phyloP scores from a whole-genome alignment of 2,329 filamentous ascomycete genomes.

The Aureobasidium sp. region DNA sequence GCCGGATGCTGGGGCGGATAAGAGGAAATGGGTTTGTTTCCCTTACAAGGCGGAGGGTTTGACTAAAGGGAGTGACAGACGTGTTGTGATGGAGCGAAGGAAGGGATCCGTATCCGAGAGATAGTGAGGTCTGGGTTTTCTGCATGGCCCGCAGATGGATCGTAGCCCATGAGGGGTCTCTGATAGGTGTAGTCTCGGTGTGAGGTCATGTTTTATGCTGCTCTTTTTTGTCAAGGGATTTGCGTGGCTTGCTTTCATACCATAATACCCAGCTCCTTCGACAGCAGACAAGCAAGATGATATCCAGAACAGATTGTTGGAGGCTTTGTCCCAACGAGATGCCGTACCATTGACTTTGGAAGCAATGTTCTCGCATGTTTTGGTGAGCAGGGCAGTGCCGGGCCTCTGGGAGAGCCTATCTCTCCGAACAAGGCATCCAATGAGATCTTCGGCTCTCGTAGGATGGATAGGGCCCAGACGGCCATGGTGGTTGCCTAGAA shows the following conservation, averaged over 20 bases:
- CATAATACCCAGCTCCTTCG: not conserved
- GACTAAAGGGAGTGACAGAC: not conserved
- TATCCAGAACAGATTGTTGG: not conserved
- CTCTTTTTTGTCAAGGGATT: not conserved
- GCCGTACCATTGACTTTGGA: not conserved
- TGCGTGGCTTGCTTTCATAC: not conserved
- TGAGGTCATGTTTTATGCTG: not conserved
- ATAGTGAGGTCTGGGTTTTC: not conserved
- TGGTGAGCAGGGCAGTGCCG: not conserved
- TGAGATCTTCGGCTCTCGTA: not conserved
- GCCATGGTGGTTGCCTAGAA: not conserved
- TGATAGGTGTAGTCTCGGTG: constrained; percentile 3
- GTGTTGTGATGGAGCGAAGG: not conserved
- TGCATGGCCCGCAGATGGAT: not conserved
- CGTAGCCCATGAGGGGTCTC: too few species aligned
- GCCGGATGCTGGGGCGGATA: not conserved
- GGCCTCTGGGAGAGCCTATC: not conserved
- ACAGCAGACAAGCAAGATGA: not conserved
- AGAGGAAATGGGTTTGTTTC: not conserved
- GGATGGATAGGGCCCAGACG: too few species aligned
- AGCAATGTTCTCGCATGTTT: not conserved
- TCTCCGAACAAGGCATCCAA: not conserved
- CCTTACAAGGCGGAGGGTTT: not conserved
- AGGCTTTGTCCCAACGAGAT: too few species aligned
- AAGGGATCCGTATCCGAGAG: not conserved